These are phyloP conservation scores for Jacaranda mimosifolia DNA, from an alignment of 257 asterid genomes.

Conservation along the genomic window DNA sequence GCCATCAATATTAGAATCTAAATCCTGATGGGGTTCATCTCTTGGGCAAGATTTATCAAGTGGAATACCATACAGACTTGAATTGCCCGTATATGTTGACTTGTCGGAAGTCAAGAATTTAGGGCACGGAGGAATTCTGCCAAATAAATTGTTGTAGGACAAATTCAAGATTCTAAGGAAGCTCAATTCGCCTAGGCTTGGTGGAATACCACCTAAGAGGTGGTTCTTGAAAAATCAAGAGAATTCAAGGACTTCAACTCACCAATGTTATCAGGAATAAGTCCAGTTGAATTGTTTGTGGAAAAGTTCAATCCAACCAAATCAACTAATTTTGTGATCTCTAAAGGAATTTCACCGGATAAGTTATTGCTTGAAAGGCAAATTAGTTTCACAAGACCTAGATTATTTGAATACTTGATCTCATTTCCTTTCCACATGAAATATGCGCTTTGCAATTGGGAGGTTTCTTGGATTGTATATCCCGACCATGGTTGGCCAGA, in stretches of 20 bases:
- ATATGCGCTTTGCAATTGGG: background rate
- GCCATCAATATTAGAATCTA: background rate
- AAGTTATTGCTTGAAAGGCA: conserved; percentile 25
- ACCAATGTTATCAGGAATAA: conserved; percentile 16
- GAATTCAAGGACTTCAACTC: background rate
- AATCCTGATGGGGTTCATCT: conserved; percentile 2
- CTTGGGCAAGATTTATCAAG: conserved; percentile 30
- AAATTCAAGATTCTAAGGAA: conserved; percentile 26
- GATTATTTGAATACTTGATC: background rate
- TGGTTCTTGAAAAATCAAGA: conserved; percentile 37
- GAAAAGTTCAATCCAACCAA: conserved; percentile 32
- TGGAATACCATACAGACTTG: conserved; percentile 26
- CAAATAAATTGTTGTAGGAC: conserved; percentile 43
- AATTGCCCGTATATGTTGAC: conserved; percentile 20
- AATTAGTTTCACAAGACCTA: conserved; percentile 10
- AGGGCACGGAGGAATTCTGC: conserved; percentile 32
- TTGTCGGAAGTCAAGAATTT: background rate
- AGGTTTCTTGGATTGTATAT: no score
- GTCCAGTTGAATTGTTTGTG: conserved; percentile 26
- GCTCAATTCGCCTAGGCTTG: background rate
- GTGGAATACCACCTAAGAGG: conserved; percentile 12
- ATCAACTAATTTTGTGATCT: conserved; percentile 24
- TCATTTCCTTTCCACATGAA: conserved; percentile 23
- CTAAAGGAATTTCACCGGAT: conserved; percentile 2
- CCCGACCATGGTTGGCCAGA: no score